Base-by-base conservation (phyloP, 352 stramenopile genomes). In the Elongisporangium prolatum region DNA sequence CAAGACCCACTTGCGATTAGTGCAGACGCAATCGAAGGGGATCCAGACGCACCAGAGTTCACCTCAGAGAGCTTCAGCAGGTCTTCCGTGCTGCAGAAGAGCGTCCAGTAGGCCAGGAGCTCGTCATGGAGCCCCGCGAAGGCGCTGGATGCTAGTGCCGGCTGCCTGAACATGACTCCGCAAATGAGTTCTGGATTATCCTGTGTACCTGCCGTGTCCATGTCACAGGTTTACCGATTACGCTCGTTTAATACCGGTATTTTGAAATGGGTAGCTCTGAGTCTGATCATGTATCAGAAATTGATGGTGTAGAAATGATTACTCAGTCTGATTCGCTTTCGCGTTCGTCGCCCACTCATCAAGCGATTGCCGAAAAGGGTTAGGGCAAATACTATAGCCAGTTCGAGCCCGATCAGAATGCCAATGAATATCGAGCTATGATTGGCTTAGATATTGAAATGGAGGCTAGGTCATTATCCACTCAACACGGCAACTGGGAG, bases 71-170 rank as follows among this genome's bases (percentile, higher is more conserved):
- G 67, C 5, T 52, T 48, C 16, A 93, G 74, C 58, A 95, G 65
- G 49, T 95, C 86, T 17, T n/a, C 3, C 0, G 71, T 64, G 49
- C 83, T 72, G 50, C 74, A 85, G 63, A 91, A 91, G 16, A 95
- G 72, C 68, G 83, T 86, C 8, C 84, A 57, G 50, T 95, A 95
- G 47, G 73, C 84, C 48, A 93, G 53, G 38, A 95, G 68, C 59
- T 95, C 81, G 56, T 95, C 86, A 38, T 84, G 80, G 61, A 95
- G 76, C 21, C 64, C 61, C 24, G 70, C 62, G 62, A 93, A 84
- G 49, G 78, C 73, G 60, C 75, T 90, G 24, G 44, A 59, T 7
- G 63, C 68, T 59, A 93, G 80, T 60, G 75, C 73, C 21, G 72
- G 75, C 61, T 93, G 84, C 3, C 50, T 59, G 52, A 76, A 80